These are phyloP conservation scores for Angophora floribunda DNA, from an alignment of 345 rosid genomes.

Conservation along the genomic window DNA sequence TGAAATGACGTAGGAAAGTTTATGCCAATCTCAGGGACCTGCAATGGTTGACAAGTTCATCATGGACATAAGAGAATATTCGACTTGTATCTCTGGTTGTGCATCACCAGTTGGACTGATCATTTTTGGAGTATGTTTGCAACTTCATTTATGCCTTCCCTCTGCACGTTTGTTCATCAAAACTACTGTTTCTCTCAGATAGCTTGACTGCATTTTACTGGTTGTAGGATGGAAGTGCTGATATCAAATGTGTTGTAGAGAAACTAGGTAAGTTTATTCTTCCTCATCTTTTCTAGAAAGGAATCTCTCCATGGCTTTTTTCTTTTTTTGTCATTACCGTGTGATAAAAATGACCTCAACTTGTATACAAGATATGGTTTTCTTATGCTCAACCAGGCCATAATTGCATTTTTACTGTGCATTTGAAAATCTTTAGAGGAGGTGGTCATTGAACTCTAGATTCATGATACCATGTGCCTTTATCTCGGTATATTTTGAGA, in stretches of 20 bases:
- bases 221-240: constrained; percentile 27
- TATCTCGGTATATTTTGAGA: background rate
- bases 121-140: constrained; percentile 56
- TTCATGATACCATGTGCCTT: background rate
- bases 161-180: background rate
- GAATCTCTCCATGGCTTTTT: background rate
- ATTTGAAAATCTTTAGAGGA: background rate
- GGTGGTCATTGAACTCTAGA: background rate
- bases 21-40: constrained; percentile 17
- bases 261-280: constrained; percentile 46
- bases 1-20: background rate
- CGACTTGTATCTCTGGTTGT: constrained; percentile 42
- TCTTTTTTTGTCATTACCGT: background rate
- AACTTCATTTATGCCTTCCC: background rate
- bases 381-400: background rate
- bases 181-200: background rate
- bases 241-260: constrained; percentile 37
- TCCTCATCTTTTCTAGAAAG: background rate
- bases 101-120: constrained; percentile 54
- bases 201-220: background rate
- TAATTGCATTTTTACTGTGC: background rate
- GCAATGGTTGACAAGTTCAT: constrained; percentile 40
- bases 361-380: background rate
- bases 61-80: constrained; percentile 41
- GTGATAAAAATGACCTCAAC: background rate